Evolutionary conservation across 176 grass and related monocot species (phyloP).

Genomic region (Eremochloa ophiuroides): DNA sequence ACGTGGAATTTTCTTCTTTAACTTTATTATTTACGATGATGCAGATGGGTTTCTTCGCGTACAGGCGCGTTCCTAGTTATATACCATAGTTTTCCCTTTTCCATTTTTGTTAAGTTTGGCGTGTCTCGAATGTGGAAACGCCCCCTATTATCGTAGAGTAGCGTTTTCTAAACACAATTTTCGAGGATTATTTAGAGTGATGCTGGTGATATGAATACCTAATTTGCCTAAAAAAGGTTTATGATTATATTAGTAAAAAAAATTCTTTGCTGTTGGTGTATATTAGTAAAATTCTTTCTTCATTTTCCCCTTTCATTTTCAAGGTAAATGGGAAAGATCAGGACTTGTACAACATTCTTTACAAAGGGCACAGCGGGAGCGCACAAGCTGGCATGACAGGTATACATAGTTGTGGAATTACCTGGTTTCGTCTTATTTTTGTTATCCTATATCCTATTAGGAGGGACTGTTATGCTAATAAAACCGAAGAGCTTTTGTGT

Average conservation of each 20-base stretch:
- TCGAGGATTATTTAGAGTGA: not conserved
- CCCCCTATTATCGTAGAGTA: not conserved
- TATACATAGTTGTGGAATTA: constrained; percentile 27
- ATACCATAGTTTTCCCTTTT: not conserved
- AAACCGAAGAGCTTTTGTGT: not conserved
- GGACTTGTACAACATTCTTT: constrained; percentile 46
- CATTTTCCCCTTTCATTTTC: not conserved
- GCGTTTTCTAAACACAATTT: not conserved
- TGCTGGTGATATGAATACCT: not conserved
- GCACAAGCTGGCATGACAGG: constrained; percentile 30
- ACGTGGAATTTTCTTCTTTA: constrained; percentile 12
- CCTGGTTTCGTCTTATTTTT: not conserved
- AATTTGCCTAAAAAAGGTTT: not conserved
- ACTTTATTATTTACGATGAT: not conserved
- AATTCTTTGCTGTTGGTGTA: not conserved
- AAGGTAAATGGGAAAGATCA: constrained; percentile 43
- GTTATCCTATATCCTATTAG: not conserved
- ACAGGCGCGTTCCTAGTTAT: not conserved
- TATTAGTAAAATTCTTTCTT: not conserved
- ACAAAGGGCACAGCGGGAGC: constrained; percentile 41
- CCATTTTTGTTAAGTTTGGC: not conserved
- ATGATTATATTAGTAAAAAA: not conserved
- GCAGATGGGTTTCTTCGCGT: constrained; percentile 8
- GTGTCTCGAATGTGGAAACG: not conserved
- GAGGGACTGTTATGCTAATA: not conserved